Conservation (phyloP, 495 filamentous ascomycete species). For the Penicillium bialowiezense region DNA sequence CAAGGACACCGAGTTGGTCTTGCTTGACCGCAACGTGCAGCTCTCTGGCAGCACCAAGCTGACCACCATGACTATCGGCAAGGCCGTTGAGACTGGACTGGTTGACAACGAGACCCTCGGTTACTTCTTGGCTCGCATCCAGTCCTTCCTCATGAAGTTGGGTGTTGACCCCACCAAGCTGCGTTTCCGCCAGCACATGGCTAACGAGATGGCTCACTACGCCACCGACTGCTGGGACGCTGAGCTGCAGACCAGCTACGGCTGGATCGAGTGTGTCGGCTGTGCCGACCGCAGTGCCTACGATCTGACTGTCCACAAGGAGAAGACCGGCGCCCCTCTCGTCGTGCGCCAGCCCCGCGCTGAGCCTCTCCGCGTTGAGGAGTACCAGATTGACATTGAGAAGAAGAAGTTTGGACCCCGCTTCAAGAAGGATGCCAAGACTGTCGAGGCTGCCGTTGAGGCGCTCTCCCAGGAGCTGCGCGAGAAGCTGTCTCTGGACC, state of each 20-base stretch:
- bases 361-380: slow-evolving; percentile 66
- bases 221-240: slow-evolving; percentile 84
- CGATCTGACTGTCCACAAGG: slow-evolving; percentile 74
- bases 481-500: slow-evolving; percentile 64
- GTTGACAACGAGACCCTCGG: slow-evolving; percentile 87
- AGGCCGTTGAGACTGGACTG: slow-evolving; percentile 64
- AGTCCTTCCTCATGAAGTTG: slow-evolving; percentile 67
- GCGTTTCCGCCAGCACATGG: slow-evolving; percentile 83
- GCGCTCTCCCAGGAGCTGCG: slow-evolving; percentile 65
- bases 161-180: slow-evolving; percentile 70
- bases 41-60: slow-evolving; percentile 63
- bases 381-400: slow-evolving; percentile 73
- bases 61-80: slow-evolving; percentile 59
- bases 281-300: slow-evolving; percentile 82
- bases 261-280: slow-evolving; percentile 86
- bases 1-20: slow-evolving; percentile 57
- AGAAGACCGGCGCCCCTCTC: slow-evolving; percentile 75
- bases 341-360: slow-evolving; percentile 65
- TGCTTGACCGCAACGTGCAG: slow-evolving; percentile 71
- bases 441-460: slow-evolving; percentile 66
- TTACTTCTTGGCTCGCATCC: slow-evolving; percentile 80
- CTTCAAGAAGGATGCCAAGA: slow-evolving; percentile 78
- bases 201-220: slow-evolving; percentile 81
- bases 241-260: slow-evolving; percentile 72
- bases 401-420: slow-evolving; percentile 81